These are phyloP conservation scores for Citrullus amarus DNA, from an alignment of 306 rosid genomes.

Conservation along the genomic window DNA sequence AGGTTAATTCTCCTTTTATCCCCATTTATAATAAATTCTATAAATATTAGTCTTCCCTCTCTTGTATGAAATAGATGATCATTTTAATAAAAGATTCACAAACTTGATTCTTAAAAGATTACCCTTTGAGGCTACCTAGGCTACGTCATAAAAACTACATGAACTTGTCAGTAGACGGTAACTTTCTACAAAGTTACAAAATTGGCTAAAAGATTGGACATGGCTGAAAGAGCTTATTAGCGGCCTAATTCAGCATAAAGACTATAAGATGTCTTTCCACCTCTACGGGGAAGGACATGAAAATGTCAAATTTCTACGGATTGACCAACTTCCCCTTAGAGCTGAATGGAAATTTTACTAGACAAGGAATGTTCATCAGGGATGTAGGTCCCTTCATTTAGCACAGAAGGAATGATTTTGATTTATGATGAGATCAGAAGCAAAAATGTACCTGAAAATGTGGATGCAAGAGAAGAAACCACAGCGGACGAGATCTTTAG, in stretches of 20 bases:
- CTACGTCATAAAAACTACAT: not conserved
- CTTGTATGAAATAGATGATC: no score
- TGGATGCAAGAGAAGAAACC: constrained; percentile 78
- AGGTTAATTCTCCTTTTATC: no score
- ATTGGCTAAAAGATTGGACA: not conserved
- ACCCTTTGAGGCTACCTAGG: no score
- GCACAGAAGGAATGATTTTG: not conserved
- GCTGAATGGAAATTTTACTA: not conserved
- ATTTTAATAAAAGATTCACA: no score
- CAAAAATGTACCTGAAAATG: constrained; percentile 56
- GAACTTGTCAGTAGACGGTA: not conserved
- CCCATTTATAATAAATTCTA: no score
- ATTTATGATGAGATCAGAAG: not conserved
- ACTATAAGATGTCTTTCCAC: not conserved
- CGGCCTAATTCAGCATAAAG: not conserved
- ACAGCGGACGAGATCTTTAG: constrained; percentile 87
- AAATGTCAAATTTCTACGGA: not conserved
- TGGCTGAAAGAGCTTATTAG: not conserved
- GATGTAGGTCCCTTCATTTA: not conserved
- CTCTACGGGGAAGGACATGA: not conserved
- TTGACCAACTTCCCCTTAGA: not conserved
- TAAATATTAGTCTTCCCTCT: no score
- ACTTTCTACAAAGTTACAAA: not conserved
- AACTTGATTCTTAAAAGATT: no score
- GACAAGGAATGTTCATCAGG: not conserved